These are phyloP conservation scores for Mycena indigotica DNA, from an alignment of 768 basidiomycete genomes.

Conservation along the genomic window DNA sequence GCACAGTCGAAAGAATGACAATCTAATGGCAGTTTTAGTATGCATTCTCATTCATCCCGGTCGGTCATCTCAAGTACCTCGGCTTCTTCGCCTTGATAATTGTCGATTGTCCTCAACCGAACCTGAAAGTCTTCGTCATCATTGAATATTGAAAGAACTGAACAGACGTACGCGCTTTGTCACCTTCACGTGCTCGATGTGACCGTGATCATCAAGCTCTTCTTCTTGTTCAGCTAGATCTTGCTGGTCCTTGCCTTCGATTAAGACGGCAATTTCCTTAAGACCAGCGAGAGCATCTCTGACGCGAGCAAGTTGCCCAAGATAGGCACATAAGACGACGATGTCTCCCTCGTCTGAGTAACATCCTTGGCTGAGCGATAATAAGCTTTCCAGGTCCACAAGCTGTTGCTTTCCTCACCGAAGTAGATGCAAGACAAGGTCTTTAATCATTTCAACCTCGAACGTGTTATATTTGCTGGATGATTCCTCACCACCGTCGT, in stretches of 20 bases:
- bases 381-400: neutral
- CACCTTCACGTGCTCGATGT: constrained; percentile 52
- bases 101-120: constrained; percentile 73
- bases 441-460: constrained; percentile 55
- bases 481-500: constrained; percentile 60
- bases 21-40: constrained; percentile 46
- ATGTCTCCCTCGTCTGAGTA: constrained; percentile 51
- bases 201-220: constrained; percentile 30
- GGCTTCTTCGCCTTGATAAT: constrained; percentile 77
- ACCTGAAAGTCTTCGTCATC: constrained; percentile 41
- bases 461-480: constrained; percentile 66
- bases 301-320: constrained; percentile 46
- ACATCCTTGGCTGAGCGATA: constrained; percentile 38
- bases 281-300: constrained; percentile 37
- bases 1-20: constrained; percentile 73
- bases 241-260: constrained; percentile 70
- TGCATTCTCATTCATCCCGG: no score
- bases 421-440: constrained; percentile 47
- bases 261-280: constrained; percentile 56
- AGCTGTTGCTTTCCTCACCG: constrained; percentile 26
- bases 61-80: constrained; percentile 39
- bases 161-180: constrained; percentile 48
- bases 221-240: constrained; percentile 59
- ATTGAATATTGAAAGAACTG: neutral
- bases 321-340: constrained; percentile 50